phyloP scores from a whole-genome alignment of 352 stramenopile species.

The Achlya hypogyna region DNA sequence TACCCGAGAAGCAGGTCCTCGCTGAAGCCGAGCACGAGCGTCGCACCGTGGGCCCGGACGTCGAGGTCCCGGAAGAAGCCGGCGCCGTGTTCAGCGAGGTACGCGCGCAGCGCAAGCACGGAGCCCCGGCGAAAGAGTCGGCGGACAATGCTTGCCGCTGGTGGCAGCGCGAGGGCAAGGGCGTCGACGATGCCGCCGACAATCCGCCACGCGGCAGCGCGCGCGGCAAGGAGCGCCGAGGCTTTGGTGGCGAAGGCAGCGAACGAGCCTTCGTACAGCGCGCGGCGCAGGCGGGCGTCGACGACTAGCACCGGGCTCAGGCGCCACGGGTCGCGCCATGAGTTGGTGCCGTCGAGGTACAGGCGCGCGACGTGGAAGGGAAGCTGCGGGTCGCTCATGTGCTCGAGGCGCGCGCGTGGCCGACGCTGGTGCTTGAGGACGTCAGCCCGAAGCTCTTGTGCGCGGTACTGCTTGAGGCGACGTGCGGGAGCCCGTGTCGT shows the following conservation, averaged over 20 bases:
- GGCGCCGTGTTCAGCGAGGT: constrained; percentile 48
- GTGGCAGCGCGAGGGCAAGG: too few species aligned
- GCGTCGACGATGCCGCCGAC: constrained; percentile 55
- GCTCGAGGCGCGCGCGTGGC: constrained; percentile 22
- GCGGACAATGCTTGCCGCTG: constrained; percentile 40
- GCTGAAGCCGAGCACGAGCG: constrained; percentile 65
- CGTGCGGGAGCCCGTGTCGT: constrained; percentile 46
- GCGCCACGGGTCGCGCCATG: constrained; percentile 51
- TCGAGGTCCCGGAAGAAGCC: constrained; percentile 78
- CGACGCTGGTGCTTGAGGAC: constrained; percentile 51
- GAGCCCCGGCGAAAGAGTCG: constrained; percentile 51
- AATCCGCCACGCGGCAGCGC: constrained; percentile 47
- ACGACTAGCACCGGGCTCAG: constrained; percentile 50
- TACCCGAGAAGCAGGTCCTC: constrained; percentile 77
- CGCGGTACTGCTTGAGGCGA: constrained; percentile 48
- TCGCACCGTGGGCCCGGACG: constrained; percentile 60
- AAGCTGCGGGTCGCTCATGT: constrained; percentile 71
- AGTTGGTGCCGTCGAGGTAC: constrained; percentile 67
- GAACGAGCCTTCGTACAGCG: constrained; percentile 71
- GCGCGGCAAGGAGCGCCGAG: constrained; percentile 22
- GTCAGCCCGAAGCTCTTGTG: constrained; percentile 59
- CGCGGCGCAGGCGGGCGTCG: constrained; percentile 41
- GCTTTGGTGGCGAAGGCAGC: constrained; percentile 49
- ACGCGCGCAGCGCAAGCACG: constrained; percentile 58
- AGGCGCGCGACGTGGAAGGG: constrained; percentile 55